A percentile compares a stretch with the other conserved stretches of the same genome.
phyloP scores from a whole-genome alignment of 108 stramenopile species.

The Stephanodiscus minutulus region DNA sequence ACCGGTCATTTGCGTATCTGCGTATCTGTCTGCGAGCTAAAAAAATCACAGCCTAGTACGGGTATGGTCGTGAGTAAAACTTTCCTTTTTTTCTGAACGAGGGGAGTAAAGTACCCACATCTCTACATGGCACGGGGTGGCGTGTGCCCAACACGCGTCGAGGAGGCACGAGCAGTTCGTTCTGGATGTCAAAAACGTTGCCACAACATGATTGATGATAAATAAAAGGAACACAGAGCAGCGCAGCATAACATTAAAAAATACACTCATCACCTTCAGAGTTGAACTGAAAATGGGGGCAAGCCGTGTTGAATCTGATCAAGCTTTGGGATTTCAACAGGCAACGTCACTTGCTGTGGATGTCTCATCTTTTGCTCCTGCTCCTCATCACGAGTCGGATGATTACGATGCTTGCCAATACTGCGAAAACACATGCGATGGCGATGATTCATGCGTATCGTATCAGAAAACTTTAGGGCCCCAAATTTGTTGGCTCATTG shows the following conservation, averaged over 20 bases:
- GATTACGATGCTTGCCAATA: conserved; percentile 53
- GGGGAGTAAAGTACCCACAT: no score
- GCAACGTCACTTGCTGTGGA: neutral
- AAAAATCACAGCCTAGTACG: no score
- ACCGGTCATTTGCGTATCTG: neutral
- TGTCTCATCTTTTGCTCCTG: neutral
- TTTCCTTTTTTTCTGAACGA: no score
- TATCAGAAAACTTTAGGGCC: conserved; percentile 32
- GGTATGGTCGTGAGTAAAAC: neutral
- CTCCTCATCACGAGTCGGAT: neutral
- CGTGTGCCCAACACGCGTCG: no score
- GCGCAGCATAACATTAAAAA: neutral
- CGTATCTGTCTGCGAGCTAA: no score
- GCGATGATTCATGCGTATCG: conserved; percentile 27
- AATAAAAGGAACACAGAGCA: no score
- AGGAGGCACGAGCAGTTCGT: no score
- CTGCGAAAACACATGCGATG: conserved; percentile 46
- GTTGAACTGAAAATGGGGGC: neutral
- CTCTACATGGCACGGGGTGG: no score
- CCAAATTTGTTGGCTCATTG: conserved; percentile 11
- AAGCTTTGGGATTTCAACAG: neutral
- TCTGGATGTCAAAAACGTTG: no score
- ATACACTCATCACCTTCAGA: neutral
- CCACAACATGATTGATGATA: no score
- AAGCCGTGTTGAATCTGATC: neutral